Conservation (phyloP, 2,329 filamentous ascomycete species). For the Pseudocercospora cruenta region DNA sequence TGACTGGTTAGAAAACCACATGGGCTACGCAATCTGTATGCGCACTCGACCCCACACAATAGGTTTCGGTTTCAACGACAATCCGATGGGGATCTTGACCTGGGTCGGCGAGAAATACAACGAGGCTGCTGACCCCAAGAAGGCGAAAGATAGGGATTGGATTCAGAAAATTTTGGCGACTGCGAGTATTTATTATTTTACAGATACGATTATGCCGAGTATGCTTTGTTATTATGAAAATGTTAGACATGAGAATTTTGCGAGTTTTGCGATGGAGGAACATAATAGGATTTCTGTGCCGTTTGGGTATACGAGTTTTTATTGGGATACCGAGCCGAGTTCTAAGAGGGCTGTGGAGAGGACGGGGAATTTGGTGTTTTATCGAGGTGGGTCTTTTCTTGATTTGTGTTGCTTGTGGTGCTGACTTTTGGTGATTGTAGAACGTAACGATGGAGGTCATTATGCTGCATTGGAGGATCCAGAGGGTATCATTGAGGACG, state of each 20-base stretch:
- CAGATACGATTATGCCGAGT: conserved; percentile 43
- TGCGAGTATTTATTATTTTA: conserved; percentile 45
- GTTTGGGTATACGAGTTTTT: conserved; percentile 44
- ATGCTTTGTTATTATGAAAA: conserved; percentile 48
- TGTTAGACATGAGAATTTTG: conserved; percentile 44
- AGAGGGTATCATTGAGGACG: conserved; percentile 31
- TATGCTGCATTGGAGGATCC: conserved; percentile 37
- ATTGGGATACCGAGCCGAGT: conserved; percentile 42
- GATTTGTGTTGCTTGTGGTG: background rate
- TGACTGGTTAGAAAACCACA: conserved; percentile 45
- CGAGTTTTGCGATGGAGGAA: conserved; percentile 40
- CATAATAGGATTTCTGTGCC: conserved; percentile 44
- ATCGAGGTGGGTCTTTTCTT: conserved; percentile 27
- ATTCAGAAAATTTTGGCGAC: conserved; percentile 39
- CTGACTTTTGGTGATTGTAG: conserved; percentile 5
- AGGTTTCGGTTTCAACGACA: conserved; percentile 48
- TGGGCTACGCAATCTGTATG: conserved; percentile 43
- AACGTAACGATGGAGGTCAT: conserved; percentile 33
- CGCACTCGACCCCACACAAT: conserved; percentile 49
- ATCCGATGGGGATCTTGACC: conserved; percentile 49
- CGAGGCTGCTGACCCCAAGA: conserved; percentile 43
- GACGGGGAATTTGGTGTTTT: conserved; percentile 44
- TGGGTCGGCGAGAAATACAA: conserved; percentile 51
- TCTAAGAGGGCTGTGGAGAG: conserved; percentile 40
- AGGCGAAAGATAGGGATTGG: conserved; percentile 40